Conservation (phyloP, 768 basidiomycete genomes). For the Tylopilus plumbeoviolaceoides region DNA sequence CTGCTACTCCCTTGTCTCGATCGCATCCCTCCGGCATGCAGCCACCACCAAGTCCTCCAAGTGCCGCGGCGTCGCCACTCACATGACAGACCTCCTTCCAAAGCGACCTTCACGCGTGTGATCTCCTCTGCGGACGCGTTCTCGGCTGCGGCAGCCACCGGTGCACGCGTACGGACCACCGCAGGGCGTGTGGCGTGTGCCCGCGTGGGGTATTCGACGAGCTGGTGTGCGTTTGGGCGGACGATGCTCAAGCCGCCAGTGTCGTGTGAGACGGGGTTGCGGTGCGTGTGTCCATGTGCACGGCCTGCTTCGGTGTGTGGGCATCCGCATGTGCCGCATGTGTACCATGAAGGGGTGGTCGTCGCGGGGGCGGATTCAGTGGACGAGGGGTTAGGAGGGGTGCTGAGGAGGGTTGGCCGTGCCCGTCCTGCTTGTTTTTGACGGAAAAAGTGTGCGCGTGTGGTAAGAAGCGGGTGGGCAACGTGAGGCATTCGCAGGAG, state of each 20-base stretch:
- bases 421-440: slow-evolving; percentile 87
- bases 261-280: slow-evolving; percentile 76
- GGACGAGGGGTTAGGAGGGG: slow-evolving; percentile 24
- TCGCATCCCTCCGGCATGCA: background rate
- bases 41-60: slow-evolving; percentile 51
- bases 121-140: slow-evolving; percentile 70
- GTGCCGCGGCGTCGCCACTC: slow-evolving; percentile 27
- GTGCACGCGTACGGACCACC: slow-evolving; percentile 81
- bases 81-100: slow-evolving; percentile 34
- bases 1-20: background rate
- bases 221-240: slow-evolving; percentile 82
- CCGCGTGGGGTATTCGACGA: slow-evolving; percentile 90
- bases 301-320: slow-evolving; percentile 72
- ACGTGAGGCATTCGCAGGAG: slow-evolving; percentile 80
- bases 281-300: slow-evolving; percentile 78
- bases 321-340: slow-evolving; percentile 72
- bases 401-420: too few species aligned
- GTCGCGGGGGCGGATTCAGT: slow-evolving; percentile 23
- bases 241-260: slow-evolving; percentile 88
- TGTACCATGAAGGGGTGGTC: slow-evolving; percentile 71
- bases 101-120: slow-evolving; percentile 72
- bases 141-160: slow-evolving; percentile 73
- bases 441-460: slow-evolving; percentile 82
- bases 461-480: slow-evolving; percentile 75
- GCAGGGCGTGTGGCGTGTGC: slow-evolving; percentile 77